Evolutionary conservation across 2,329 filamentous ascomycete genomes (phyloP).

Genomic region (Fusarium abutilonis): DNA sequence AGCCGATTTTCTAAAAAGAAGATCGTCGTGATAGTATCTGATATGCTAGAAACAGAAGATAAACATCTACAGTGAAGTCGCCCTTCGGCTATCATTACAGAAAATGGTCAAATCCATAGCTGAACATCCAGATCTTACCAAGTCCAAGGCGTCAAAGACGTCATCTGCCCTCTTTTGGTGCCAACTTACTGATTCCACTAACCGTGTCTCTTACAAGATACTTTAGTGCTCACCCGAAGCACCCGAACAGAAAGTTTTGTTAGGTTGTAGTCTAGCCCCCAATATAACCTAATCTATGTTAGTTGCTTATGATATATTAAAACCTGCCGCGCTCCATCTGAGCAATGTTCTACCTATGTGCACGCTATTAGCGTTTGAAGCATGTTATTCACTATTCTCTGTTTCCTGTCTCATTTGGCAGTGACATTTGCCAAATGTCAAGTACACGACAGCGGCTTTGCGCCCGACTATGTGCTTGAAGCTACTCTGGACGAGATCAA

Average conservation of each 20-base stretch:
- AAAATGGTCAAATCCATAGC: no score
- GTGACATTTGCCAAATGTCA: conserved; percentile 4
- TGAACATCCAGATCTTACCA: no score
- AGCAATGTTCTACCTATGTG: background rate
- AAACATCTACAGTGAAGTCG: no score
- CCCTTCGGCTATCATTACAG: no score
- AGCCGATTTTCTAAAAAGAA: no score
- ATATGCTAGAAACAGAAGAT: no score
- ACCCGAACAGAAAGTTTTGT: conserved; percentile 17
- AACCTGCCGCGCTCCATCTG: background rate
- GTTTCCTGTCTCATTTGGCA: conserved; percentile 19
- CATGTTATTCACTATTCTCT: conserved; percentile 3
- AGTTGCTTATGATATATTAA: background rate
- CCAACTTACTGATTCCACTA: background rate
- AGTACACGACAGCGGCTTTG: conserved; percentile 15
- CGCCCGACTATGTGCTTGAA: conserved; percentile 27
- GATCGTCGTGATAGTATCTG: no score
- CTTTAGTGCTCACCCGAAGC: conserved; percentile 21
- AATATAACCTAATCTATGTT: background rate
- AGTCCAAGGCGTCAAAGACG: background rate
- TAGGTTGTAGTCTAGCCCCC: conserved; percentile 4
- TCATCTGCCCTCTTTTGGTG: background rate
- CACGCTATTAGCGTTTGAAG: background rate
- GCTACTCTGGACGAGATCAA: conserved; percentile 19
- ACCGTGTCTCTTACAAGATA: background rate